Percentiles rank a stretch among this genome's conserved stretches.
Conservation (phyloP, 2,329 filamentous ascomycete genomes). For the Lecanicillium sp. region DNA sequence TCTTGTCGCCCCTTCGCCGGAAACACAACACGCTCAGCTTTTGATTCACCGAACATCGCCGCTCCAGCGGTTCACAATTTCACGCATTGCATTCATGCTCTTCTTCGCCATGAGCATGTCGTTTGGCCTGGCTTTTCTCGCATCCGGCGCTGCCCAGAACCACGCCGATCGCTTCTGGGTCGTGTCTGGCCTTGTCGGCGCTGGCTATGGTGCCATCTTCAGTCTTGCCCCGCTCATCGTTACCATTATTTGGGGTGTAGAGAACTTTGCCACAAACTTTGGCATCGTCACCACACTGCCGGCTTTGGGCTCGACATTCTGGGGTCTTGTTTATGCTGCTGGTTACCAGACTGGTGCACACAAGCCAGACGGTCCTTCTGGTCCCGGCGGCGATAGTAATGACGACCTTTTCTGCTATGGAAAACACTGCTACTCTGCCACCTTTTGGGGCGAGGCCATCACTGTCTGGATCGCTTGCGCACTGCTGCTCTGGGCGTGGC, state of each 20-base stretch:
- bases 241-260: slow-evolving; percentile 95
- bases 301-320: slow-evolving; percentile 79
- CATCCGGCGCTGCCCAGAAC: slow-evolving; percentile 67
- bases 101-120: slow-evolving; percentile 69
- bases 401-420: slow-evolving; percentile 71
- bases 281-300: slow-evolving; percentile 91
- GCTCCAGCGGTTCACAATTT: slow-evolving; percentile 52
- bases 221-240: slow-evolving; percentile 85
- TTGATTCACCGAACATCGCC: slow-evolving; percentile 21
- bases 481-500: slow-evolving; percentile 75
- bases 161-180: slow-evolving; percentile 77
- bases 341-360: slow-evolving; percentile 67
- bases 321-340: slow-evolving; percentile 81
- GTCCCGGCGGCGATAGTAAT: slow-evolving; percentile 24
- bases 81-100: slow-evolving; percentile 74
- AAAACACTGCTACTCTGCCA: slow-evolving; percentile 68
- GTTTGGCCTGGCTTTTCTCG: slow-evolving; percentile 69
- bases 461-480: slow-evolving; percentile 73
- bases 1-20: slow-evolving; percentile 65
- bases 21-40: slow-evolving; percentile 51
- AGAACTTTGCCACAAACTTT: slow-evolving; percentile 98
- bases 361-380: slow-evolving; percentile 26
- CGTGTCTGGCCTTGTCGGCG: slow-evolving; percentile 76
- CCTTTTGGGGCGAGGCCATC: slow-evolving; percentile 79
- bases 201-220: slow-evolving; percentile 91